Evolutionary conservation across 768 basidiomycete genomes (phyloP), one percentile per base, ranked within the genome.

Genomic region (Mycena venus): DNA sequence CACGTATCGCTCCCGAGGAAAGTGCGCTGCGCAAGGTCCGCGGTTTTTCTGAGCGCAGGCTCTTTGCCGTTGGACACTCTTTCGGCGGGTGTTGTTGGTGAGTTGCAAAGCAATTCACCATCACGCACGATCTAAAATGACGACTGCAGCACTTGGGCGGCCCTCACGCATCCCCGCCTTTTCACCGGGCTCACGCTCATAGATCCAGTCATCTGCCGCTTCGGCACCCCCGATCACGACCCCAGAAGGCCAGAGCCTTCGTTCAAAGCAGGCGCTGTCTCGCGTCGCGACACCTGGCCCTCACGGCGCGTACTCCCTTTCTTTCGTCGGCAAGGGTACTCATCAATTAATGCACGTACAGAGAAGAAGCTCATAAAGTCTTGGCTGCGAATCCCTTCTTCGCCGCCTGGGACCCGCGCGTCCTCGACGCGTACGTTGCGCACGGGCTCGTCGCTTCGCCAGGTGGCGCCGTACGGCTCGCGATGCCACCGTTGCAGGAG

Each of bases 11-110:
- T 0, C 66, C 79, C 0, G 75, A 80, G 9, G 86, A 90, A 68
- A 82, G 89, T 0, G 79, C 83, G 2, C 67, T 77, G 21, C 89
- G 94, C 44, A 79, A 81, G 42, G 71, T 73, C 2, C 76, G 80
- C 23, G 94, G 94, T 0, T 91, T 92, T 78, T 73, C 55, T 2
- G 74, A 83, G 6, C 88, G 93, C 38, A 89, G 82, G n/a, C 78
- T 96, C 3, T 85, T 96, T 25, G 91, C 86, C 6, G 84, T 96
- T 4, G 96, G 96, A 0, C 97, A 98, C 80, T 97, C 96, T 0
- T 92, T 95, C 64, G 95, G 97, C 23, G 96, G 94, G 2, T 92
- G 92, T 79, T 91, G 91, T 2, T 88, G 91, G 92, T 95, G 79
- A 79, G 94, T 86, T 67, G n/a, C n/a, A n/a, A n/a, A n/a, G n/a